Conservation (phyloP, 257 asterid genomes). For the Lithospermum erythrorhizon region DNA sequence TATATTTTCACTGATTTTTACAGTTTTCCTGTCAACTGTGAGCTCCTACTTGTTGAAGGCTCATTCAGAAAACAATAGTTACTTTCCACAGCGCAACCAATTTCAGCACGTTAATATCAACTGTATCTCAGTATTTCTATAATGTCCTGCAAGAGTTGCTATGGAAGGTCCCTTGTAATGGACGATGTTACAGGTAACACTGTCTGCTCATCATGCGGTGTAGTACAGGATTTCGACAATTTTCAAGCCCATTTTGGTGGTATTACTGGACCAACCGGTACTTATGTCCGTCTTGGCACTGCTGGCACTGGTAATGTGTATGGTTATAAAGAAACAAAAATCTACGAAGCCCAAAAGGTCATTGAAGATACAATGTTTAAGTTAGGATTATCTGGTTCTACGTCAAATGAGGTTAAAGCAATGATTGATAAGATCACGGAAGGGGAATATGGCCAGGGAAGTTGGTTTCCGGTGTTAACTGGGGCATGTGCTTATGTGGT, state of each 20-base stretch:
- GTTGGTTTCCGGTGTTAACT: constrained; percentile 50
- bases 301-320: constrained; percentile 36
- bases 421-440: constrained; percentile 43
- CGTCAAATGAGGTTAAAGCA: constrained; percentile 29
- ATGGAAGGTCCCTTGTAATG: constrained; percentile 16
- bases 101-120: no score
- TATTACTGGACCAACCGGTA: constrained; percentile 39
- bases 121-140: constrained; percentile 4
- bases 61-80: no score
- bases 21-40: no score
- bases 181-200: constrained; percentile 31
- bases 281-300: constrained; percentile 41
- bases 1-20: no score
- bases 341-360: constrained; percentile 36
- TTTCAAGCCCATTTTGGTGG: constrained; percentile 45
- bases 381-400: constrained; percentile 35
- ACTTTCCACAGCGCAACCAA: no score
- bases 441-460: constrained; percentile 61
- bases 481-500: constrained; percentile 74
- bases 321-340: constrained; percentile 41
- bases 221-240: constrained; percentile 44
- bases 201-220: constrained; percentile 51
- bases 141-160: constrained; percentile 43
- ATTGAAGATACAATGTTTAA: constrained; percentile 35
- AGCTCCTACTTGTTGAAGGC: no score